Evolutionary conservation across 768 basidiomycete genomes (phyloP).

Genomic region (Podaxis carcinomalis): DNA sequence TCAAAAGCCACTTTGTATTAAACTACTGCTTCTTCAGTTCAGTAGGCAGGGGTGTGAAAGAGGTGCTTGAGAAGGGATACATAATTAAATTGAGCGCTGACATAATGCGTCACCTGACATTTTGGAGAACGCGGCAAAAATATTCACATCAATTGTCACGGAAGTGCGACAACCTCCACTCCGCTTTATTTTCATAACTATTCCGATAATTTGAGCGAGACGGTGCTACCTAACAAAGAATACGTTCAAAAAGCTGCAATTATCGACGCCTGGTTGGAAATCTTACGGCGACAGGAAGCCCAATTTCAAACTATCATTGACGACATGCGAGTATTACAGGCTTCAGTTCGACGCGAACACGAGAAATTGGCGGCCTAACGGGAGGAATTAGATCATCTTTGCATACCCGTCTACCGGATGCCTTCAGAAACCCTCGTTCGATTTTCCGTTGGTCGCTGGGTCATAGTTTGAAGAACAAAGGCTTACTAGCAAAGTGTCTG

Average conservation of each 20-base stretch:
- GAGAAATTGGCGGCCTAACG: slow-evolving; percentile 24
- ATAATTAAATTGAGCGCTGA: too few relatives aligned
- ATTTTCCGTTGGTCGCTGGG: slow-evolving; percentile 27
- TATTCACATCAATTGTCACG: background rate
- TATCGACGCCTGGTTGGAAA: slow-evolving; percentile 32
- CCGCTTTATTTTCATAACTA: background rate
- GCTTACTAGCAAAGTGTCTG: too few relatives aligned
- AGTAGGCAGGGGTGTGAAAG: too few relatives aligned
- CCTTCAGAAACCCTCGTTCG: slow-evolving; percentile 43
- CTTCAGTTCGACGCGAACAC: slow-evolving; percentile 29
- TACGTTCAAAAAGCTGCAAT: slow-evolving; percentile 26
- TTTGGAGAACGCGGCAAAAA: background rate
- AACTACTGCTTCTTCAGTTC: too few relatives aligned
- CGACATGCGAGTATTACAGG: slow-evolving; percentile 34
- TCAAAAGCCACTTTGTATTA: too few relatives aligned
- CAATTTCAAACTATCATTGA: slow-evolving; percentile 36
- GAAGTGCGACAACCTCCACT: background rate
- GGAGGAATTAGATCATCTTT: slow-evolving; percentile 32
- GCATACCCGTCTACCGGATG: slow-evolving; percentile 46
- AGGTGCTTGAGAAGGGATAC: too few relatives aligned
- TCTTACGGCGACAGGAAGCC: slow-evolving; percentile 31
- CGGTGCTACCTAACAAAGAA: background rate
- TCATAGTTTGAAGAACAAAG: slow-evolving; percentile 18
- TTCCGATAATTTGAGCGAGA: background rate
- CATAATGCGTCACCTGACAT: background rate